These are phyloP conservation scores for Periconia sp. DNA, from an alignment of 2,329 filamentous ascomycete species.

Conservation along the genomic window DNA sequence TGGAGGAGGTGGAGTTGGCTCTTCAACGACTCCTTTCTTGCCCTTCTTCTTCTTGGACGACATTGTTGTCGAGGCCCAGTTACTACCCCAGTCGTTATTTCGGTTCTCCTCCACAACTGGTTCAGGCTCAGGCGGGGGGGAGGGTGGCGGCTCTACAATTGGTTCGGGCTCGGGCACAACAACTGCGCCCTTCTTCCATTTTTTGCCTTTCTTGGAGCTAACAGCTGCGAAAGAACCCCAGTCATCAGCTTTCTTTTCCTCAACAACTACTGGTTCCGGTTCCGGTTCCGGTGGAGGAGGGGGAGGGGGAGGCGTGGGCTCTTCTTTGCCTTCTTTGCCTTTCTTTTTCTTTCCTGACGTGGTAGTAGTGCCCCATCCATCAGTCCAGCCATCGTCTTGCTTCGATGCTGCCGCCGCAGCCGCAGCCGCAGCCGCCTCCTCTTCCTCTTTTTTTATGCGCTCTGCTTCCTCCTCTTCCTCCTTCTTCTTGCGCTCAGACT, in stretches of 20 bases:
- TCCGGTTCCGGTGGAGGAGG: conserved; percentile 26
- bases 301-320: conserved; percentile 42
- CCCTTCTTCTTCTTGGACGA: conserved; percentile 42
- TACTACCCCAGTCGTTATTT: conserved; percentile 37
- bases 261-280: conserved; percentile 20
- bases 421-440: conserved; percentile 19
- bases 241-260: conserved; percentile 33
- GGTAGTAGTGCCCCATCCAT: conserved; percentile 32
- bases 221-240: conserved; percentile 9
- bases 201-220: conserved; percentile 55
- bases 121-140: conserved; percentile 26
- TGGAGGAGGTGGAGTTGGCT: conserved; percentile 19
- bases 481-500: conserved; percentile 26
- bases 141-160: conserved; percentile 16
- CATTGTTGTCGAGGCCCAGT: conserved; percentile 21
- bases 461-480: conserved; percentile 26
- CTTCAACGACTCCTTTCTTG: conserved; percentile 48
- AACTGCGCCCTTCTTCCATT: conserved; percentile 48
- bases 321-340: conserved; percentile 31
- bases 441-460: conserved; percentile 21
- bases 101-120: conserved; percentile 25
- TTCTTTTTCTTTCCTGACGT: conserved; percentile 32
- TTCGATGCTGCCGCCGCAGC: conserved; percentile 26
- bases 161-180: conserved; percentile 20
- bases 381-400: conserved; percentile 40